phyloP scores from a whole-genome alignment of 345 rosid species.

The Eucalyptus dawsonii region DNA sequence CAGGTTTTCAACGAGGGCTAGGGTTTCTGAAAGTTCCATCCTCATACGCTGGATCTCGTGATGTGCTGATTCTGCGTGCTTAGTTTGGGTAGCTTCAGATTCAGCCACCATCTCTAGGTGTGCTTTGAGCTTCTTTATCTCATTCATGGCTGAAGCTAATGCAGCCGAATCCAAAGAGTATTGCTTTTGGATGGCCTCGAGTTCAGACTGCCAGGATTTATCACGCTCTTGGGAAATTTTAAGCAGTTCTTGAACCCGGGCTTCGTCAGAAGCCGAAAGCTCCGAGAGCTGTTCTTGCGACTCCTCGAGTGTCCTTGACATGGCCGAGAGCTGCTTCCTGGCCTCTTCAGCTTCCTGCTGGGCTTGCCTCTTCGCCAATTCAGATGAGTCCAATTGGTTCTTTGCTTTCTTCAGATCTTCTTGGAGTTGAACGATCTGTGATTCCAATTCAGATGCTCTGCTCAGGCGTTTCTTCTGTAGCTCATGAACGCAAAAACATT shows the following conservation, averaged over 20 bases:
- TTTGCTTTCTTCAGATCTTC: constrained; percentile 75
- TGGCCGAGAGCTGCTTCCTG: constrained; percentile 32
- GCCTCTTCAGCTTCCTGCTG: constrained; percentile 72
- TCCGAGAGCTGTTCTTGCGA: constrained; percentile 59
- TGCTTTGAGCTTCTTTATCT: constrained; percentile 75
- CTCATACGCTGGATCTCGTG: constrained; percentile 47
- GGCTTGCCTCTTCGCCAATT: constrained; percentile 57
- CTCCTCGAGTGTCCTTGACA: constrained; percentile 53
- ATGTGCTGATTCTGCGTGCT: constrained; percentile 49
- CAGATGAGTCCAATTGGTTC: constrained; percentile 61
- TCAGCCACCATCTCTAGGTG: constrained; percentile 61
- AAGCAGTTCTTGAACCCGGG: constrained; percentile 66
- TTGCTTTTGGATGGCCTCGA: constrained; percentile 88
- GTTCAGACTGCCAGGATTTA: constrained; percentile 91
- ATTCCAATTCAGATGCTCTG: constrained; percentile 33
- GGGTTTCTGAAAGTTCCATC: constrained; percentile 59
- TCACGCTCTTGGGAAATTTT: constrained; percentile 84
- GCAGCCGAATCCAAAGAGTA: constrained; percentile 75
- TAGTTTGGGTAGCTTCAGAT: constrained; percentile 47
- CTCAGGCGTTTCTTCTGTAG: constrained; percentile 43
- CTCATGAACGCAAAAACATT: neutral
- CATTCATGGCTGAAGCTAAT: constrained; percentile 71
- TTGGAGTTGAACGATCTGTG: constrained; percentile 64
- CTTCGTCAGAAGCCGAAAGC: constrained; percentile 71
- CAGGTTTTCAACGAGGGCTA: constrained; percentile 54